Evolutionary conservation across 1,284 basidiomycete genomes (phyloP), one percentile per base, ranked within the genome.

Genomic region (Irpex sp.): DNA sequence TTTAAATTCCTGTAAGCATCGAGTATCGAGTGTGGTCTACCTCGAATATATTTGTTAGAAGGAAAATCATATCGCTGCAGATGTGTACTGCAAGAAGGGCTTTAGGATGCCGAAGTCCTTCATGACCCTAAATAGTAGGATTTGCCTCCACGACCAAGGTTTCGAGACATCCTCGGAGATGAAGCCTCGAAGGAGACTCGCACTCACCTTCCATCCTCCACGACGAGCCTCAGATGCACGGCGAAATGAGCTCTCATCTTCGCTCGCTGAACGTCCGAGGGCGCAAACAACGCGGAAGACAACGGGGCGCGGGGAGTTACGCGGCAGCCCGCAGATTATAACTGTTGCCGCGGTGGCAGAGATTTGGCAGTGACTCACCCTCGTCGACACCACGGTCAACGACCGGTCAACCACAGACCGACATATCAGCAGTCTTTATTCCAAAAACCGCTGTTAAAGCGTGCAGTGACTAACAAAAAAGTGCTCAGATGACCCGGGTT

Each of bases 401-500:
- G n/a, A n/a, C n/a, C 28, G 28, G 28, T 33, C 39, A 45, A 45
- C 12, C 12, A 45, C 39, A 45, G n/a, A 45, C n/a, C 39, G 39
- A 45, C n/a, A 45, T 7, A 45, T 45, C 39, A 45, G 39, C 39
- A 33, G 28, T 33, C 28, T 14, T 1, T 14, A 45, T 45, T 33
- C 28, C 28, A 33, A 45, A 45, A 45, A 45, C n/a, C 39, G 39
- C 39, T 45, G 4, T 45, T 45, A 45, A 45, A 10, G 39, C 39
- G 39, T 51, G 18, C 23, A 51, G 16, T 19, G 49, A 51, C 49
- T 47, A 47, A 47, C 18, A 16, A 51, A 19, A 9, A 54, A 18
- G 18, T 54, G 52, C 52, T 28, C 52, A 57, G 42, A 57, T 57
- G 56, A 57, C 56, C 56, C 35, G 56, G 56, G 12, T 56, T 33